Percentiles rank a stretch among this genome's conserved stretches.
These are phyloP conservation scores for Primulina eburnea DNA, from an alignment of 257 asterid genomes.

Conservation along the genomic window DNA sequence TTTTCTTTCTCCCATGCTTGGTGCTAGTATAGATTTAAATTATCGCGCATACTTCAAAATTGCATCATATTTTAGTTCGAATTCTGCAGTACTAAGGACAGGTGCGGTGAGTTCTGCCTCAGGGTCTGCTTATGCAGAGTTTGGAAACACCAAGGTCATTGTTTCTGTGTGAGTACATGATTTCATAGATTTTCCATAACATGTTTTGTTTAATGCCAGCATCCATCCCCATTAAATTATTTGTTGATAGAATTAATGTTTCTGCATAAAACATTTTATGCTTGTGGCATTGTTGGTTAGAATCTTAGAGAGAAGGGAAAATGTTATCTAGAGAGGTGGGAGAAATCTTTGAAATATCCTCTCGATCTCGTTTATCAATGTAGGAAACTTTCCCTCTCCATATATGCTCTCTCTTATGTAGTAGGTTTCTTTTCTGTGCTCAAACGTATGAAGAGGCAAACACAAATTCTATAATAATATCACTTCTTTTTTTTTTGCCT, in stretches of 20 bases:
- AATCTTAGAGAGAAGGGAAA: not conserved
- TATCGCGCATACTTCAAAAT: conserved; percentile 4
- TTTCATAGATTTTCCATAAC: not conserved
- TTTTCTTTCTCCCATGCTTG: no score
- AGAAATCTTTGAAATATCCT: conserved; percentile 2
- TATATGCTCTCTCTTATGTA: not conserved
- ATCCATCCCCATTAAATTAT: not conserved
- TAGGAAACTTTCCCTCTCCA: not conserved
- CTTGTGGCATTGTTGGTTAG: not conserved
- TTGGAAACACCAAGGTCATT: conserved; percentile 92
- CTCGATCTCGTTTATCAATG: conserved; percentile 9
- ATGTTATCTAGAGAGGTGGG: not conserved
- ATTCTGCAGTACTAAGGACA: conserved; percentile 72
- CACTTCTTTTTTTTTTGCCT: not conserved
- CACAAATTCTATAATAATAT: not conserved
- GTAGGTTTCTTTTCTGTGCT: conserved; percentile 6
- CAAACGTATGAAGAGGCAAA: conserved; percentile 1
- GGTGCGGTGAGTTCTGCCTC: conserved; percentile 91
- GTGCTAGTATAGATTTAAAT: no score
- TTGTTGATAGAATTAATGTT: conserved; percentile 14
- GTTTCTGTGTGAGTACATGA: conserved; percentile 81
- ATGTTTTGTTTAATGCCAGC: not conserved
- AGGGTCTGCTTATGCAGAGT: conserved; percentile 97
- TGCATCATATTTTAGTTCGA: conserved; percentile 17
- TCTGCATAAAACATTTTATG: not conserved